Evolutionary conservation across 306 rosid species (phyloP), one percentile per base, ranked within the genome.

Genomic region (Cucurbita pepo): DNA sequence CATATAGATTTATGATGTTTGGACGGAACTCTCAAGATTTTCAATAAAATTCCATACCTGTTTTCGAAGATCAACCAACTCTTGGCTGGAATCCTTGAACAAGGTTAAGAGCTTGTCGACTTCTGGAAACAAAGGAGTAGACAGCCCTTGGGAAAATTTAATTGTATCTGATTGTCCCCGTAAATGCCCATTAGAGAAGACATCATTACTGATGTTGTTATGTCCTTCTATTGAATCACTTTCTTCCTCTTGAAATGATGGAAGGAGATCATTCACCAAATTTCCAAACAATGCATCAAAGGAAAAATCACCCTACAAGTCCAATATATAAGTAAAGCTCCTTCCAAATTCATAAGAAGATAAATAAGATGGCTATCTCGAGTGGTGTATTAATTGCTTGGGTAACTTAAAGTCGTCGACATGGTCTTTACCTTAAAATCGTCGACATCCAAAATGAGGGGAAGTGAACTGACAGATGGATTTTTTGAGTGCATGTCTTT

Each of bases 221-320:
- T 81, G 86, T 55, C 83, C 96, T 54, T 91, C 99, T 22, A 80
- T 38, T 56, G 78, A 72, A 78, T 91, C 97, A 7, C 87, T 59
- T 51, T 89, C 98, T 60, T 88, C 96, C 63, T 86, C 83, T 81
- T 76, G 89, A 83, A 89, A 94, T 8, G 92, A 81, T 2, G 98
- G 98, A 69, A 94, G 98, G 61, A 89, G 97, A 69, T 87, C 96
- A 43, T 81, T 89, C 74, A 94, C 98, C 76, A 94, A 82, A 81
- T 86, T 94, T 61, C 98, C 98, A 69, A 94, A 94, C 81, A 90
- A 81, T 13, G 96, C 89, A 75, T 94, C 98, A 77, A 94, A 94
- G 43, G 98, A 94, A 82, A 94, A 94, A n/a, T 89, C 91, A 5
- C 97, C 98, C 98, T 94, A 58, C 65, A 55, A 69, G 13, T 18